These are phyloP conservation scores for Rusavskia elegans DNA, from an alignment of 495 filamentous ascomycete genomes.

Conservation along the genomic window DNA sequence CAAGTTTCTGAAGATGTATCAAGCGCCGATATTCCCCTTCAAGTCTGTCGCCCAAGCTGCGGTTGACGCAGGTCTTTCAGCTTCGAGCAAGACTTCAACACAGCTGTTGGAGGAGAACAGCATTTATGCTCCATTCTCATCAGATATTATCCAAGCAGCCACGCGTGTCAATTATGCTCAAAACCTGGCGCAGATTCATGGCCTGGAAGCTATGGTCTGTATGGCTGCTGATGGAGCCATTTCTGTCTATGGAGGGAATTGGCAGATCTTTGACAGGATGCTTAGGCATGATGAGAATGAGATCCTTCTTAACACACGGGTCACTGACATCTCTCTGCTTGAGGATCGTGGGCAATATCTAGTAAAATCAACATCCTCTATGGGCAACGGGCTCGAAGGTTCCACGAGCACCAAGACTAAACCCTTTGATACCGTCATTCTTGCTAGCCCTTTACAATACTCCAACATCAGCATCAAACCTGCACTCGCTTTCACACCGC, in stretches of 20 bases:
- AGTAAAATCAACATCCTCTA: slow-evolving; percentile 22
- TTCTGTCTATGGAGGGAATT: slow-evolving; percentile 73
- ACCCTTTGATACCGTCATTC: slow-evolving; percentile 59
- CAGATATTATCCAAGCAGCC: slow-evolving; percentile 79
- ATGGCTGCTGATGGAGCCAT: slow-evolving; percentile 82
- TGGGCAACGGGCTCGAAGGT: slow-evolving; percentile 5
- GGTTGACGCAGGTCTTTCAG: slow-evolving; percentile 45
- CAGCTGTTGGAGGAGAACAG: slow-evolving; percentile 51
- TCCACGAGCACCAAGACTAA: slow-evolving; percentile 12
- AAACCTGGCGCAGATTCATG: slow-evolving; percentile 72
- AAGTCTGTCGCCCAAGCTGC: slow-evolving; percentile 49
- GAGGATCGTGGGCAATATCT: slow-evolving; percentile 28
- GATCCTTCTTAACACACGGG: slow-evolving; percentile 52
- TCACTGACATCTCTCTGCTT: slow-evolving; percentile 39
- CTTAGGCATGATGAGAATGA: slow-evolving; percentile 42
- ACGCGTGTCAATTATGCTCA: slow-evolving; percentile 94
- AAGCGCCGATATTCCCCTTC: slow-evolving; percentile 72
- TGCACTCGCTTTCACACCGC: slow-evolving; percentile 21
- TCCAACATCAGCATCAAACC: slow-evolving; percentile 43
- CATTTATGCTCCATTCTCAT: slow-evolving; percentile 47
- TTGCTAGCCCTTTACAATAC: slow-evolving; percentile 65
- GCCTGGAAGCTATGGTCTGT: slow-evolving; percentile 80
- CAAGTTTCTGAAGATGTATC: slow-evolving; percentile 68
- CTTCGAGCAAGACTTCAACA: slow-evolving; percentile 42
- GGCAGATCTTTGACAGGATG: slow-evolving; percentile 84